Base-by-base conservation (phyloP, 805 yeast genomes). In the Spathaspora gorwiae region DNA sequence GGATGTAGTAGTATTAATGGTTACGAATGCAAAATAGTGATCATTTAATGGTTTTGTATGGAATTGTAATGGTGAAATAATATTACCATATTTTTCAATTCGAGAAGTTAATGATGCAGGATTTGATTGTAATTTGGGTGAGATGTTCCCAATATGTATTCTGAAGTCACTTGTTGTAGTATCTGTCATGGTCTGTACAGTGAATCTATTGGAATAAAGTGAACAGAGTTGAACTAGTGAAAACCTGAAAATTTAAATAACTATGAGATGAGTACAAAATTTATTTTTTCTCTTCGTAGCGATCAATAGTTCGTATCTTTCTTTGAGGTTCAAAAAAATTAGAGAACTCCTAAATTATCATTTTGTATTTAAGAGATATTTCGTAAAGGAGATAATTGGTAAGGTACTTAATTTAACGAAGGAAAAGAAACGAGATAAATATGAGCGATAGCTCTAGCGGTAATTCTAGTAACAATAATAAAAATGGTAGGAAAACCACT, bases 131-230 rank as follows among this genome's bases (percentile, higher is more conserved):
- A 87, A 67, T 15, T 68, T 64, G 1, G 71, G 59, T 0, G 94
- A 81, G 32, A 88, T 75, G 45, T 80, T 76, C 7, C 95, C 94
- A 12, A 88, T 79, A 55, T 84, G 86, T 12, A 88, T 56, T 41
- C 84, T 10, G 2, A 13, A 11, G 12, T 29, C 32, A 19, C 24
- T 19, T 9, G 32, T 29, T 9, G 12, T 9, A 29, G 32, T 29
- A 9, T 29, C 12, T 2, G 32, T 9, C 32, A 29, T 29, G 5
- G 5, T 19, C 24, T 19, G 5, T 19, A 19, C 24, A 19, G 24
- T 19, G 5, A 19, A 19, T 19, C 24, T 19, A 19, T 19, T 19
- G 24, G 24, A 19, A 19, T 19, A 19, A 19, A 5, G 24, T 19
- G 24, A 19, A 19, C 24, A 19, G 24, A 5, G 24, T 19, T 2